Base-by-base conservation (phyloP, 192 early-diverging fungal species). In the Coemansia sp. region DNA sequence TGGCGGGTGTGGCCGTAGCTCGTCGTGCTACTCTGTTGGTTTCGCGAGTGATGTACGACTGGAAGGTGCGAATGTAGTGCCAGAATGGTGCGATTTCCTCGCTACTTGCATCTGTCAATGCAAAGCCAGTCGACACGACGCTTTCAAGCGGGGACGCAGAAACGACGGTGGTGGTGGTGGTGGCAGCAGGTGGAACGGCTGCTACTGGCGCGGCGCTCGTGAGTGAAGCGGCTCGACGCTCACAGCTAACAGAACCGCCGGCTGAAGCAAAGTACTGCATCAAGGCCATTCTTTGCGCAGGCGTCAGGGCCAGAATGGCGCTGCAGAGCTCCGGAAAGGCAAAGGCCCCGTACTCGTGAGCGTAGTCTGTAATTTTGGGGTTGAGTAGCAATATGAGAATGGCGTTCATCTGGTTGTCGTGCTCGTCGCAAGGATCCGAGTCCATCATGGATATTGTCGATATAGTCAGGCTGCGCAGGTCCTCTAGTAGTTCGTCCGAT, bases 241-340 rank as follows among this genome's bases (percentile, higher is more conserved):
- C 18, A 3, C 24, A 18, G 36, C 8, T 68, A 36, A 58, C 40
- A 20, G 60, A 1, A 16, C 63, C 60, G 41, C 70, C 64, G 40
- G 52, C 58, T 0, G 46, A 66, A 1, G 75, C 68, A 69, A 85
- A 78, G 58, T 79, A 81, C 31, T 65, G 75, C 75, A 78, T 75
- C 52, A 85, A 62, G 53, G 65, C 44, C 6, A 62, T 44, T 20
- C 69, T 70, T 55, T 78, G 76, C 10, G 73, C 66, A 1, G 67
- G 50, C 6, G 76, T 70, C 39, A 72, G 79, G 41, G 46, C 67
- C 15, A 85, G 40, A 20, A 81, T 78, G 40, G 63, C 62, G 24
- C 68, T 77, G 65, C 83, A 85, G 18, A 85, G 79, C 36, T 85
- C 79, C 0, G 83, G 76, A 50, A 85, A 77, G 47, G 78, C 55